Percentiles rank a stretch among this genome's conserved stretches.
Evolutionary conservation across 805 yeast species (phyloP).

Genomic region (Saccharomycopsis oosterbeekiorum): DNA sequence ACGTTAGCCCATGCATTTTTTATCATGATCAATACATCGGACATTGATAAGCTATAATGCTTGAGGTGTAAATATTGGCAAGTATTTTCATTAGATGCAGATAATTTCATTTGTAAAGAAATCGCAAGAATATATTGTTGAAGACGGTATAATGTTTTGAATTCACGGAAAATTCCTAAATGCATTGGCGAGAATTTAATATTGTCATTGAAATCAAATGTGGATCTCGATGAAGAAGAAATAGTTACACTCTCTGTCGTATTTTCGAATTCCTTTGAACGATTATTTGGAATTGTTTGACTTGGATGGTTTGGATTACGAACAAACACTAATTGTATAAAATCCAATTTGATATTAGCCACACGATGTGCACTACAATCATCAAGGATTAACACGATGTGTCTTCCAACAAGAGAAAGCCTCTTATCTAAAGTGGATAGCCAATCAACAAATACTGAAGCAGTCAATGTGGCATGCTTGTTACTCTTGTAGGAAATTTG

Average conservation of each 20-base stretch:
- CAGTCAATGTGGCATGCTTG: conserved; percentile 52
- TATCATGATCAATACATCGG: conserved; percentile 49
- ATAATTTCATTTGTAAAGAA: conserved; percentile 20
- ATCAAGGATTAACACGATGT: conserved; percentile 46
- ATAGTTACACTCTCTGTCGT: not conserved
- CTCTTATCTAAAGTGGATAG: conserved; percentile 50
- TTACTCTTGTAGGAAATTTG: conserved; percentile 49
- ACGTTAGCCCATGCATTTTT: conserved; percentile 45
- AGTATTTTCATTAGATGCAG: conserved; percentile 6
- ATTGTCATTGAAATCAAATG: conserved; percentile 22
- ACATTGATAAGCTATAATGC: conserved; percentile 40
- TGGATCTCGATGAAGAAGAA: conserved; percentile 21
- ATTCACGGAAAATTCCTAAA: conserved; percentile 56
- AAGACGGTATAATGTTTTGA: conserved; percentile 46
- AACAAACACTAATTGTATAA: conserved; percentile 19
- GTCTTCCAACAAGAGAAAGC: conserved; percentile 36
- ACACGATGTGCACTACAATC: conserved; percentile 57
- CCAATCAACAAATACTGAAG: conserved; percentile 55
- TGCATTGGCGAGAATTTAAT: conserved; percentile 46
- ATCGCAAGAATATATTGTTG: conserved; percentile 37
- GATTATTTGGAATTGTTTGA: not conserved
- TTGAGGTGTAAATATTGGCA: conserved; percentile 22
- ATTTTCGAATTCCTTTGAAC: not conserved
- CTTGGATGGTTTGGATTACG: conserved; percentile 6
- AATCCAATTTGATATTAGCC: conserved; percentile 37